Evolutionary conservation across 1,284 basidiomycete genomes (phyloP).

Genomic region (Heliocybe sulcata): DNA sequence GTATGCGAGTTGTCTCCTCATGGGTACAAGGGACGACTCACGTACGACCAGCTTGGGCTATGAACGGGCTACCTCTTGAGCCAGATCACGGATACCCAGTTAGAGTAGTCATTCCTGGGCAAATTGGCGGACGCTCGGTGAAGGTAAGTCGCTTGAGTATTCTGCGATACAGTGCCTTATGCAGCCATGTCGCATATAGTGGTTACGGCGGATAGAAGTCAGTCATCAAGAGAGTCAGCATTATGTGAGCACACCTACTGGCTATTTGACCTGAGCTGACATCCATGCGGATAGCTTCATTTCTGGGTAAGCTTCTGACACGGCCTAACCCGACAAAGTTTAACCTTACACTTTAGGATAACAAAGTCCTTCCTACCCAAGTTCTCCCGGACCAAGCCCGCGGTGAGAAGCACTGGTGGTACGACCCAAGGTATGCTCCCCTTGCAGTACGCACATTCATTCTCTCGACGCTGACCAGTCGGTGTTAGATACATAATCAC

Average conservation of each 20-base stretch:
- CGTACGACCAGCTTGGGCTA: constrained; percentile 37
- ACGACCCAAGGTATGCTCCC: constrained; percentile 41
- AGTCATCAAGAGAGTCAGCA: constrained; percentile 49
- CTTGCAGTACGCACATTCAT: not conserved
- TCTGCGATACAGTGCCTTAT: not conserved
- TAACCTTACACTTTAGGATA: too few relatives aligned
- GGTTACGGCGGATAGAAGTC: constrained; percentile 54
- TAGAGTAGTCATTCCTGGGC: constrained; percentile 55
- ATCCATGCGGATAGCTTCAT: constrained; percentile 16
- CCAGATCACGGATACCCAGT: constrained; percentile 67
- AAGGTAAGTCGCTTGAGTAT: constrained; percentile 17
- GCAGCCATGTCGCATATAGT: constrained; percentile 28
- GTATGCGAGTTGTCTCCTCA: constrained; percentile 8
- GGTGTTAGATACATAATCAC: constrained; percentile 33
- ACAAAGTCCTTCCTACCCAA: constrained; percentile 56
- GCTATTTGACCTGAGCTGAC: not conserved
- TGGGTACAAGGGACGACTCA: not conserved
- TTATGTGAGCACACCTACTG: constrained; percentile 31
- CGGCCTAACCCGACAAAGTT: too few relatives aligned
- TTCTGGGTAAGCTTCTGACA: constrained; percentile 24
- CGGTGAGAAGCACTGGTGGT: constrained; percentile 54
- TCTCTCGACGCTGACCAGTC: not conserved
- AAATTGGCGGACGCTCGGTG: constrained; percentile 54
- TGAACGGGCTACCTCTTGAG: constrained; percentile 52
- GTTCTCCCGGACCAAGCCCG: constrained; percentile 51